Base-by-base conservation (phyloP, 306 rosid species). In the Quercus engelmannii region DNA sequence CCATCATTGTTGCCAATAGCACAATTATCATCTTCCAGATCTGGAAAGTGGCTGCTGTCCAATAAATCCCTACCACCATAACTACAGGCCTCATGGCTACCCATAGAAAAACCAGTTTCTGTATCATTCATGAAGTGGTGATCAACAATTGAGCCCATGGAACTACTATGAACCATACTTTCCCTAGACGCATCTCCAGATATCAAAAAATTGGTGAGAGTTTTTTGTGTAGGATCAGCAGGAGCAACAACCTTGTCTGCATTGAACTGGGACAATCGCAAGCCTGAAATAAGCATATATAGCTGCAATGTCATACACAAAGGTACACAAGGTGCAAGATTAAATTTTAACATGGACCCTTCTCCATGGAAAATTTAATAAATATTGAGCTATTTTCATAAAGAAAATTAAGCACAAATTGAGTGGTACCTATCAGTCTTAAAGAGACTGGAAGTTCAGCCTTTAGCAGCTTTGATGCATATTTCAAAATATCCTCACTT, bases 361-460 rank as follows among this genome's bases (percentile, higher is more conserved):
- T 49, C 35, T 76, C 15, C 65, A 59, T 21, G 65, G 6, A 10
- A 59, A 59, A 20, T 9, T 9, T 20, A 59, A 59, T 59, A 59
- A 11, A 59, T 12, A 59, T 26, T 23, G 51, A 19, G 19, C 51
- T 35, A 18, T 19, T 67, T 67, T 67, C 15, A 6, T 67, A 18
- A 19, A 26, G 33, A 31, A 79, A 28, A 54, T 4, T 56, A 21
- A 70, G 17, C 23, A 9, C 52, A 67, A 18, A 67, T 33, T 67
- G 20, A 18, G 4, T 54, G 69, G 31, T 49, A 94, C 99, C 99
- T 75, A 95, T 89, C 77, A 95, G 83, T 84, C 99, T 86, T 70
- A 95, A 65, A 69, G 99, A 95, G 80, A 92, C 78, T n/a, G 99
- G 99, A 85, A 95, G 91, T 76, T 92, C 99, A 76, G 94, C 97